Evolutionary conservation across 768 basidiomycete species (phyloP).

Genomic region (Podaxis pistillaris): DNA sequence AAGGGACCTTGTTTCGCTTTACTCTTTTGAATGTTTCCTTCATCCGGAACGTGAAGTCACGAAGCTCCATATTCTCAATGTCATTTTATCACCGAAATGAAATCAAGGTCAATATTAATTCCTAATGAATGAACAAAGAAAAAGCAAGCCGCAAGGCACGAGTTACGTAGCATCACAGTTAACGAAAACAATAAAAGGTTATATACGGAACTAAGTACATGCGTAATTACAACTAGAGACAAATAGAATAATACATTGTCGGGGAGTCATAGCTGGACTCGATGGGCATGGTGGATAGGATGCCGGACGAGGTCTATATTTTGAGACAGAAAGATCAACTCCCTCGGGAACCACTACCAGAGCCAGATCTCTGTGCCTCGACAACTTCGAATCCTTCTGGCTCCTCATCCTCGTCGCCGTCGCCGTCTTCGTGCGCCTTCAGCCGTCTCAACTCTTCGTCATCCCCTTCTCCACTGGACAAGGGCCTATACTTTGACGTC

Average conservation of each 20-base stretch:
- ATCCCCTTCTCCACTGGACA: not conserved
- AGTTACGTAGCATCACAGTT: not conserved
- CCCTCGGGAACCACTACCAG: not conserved
- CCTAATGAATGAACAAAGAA: not conserved
- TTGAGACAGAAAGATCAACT: not conserved
- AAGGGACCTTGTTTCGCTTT: no score
- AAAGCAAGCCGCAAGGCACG: not conserved
- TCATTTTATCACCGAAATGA: not conserved
- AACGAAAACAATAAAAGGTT: not conserved
- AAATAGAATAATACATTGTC: not conserved
- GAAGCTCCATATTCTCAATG: no score
- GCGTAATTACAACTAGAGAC: not conserved
- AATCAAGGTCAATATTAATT: not conserved
- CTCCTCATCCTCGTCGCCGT: not conserved
- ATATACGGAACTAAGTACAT: not conserved
- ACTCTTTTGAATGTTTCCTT: no score
- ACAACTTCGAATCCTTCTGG: constrained; percentile 4
- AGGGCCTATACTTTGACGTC: not conserved
- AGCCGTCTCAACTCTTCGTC: constrained; percentile 9
- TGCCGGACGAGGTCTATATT: not conserved
- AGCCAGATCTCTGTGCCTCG: not conserved
- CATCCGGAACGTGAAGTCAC: no score
- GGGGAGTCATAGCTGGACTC: not conserved
- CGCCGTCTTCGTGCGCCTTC: not conserved
- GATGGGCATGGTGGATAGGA: not conserved